These are phyloP conservation scores for Paramyrothecium roridum DNA, from an alignment of 2,329 filamentous ascomycete species.

Conservation along the genomic window DNA sequence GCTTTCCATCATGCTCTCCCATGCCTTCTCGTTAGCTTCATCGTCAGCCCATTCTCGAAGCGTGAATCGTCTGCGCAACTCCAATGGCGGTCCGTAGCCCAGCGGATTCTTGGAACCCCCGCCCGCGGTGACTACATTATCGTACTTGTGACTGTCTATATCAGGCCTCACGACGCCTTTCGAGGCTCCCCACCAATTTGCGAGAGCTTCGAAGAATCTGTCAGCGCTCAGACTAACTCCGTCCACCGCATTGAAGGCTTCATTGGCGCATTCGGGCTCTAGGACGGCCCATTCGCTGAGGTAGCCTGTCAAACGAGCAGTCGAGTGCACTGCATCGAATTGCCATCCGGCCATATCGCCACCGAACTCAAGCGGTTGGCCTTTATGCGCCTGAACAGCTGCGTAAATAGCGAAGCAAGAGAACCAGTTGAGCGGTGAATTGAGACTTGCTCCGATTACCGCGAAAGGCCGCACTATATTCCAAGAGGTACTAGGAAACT, in stretches of 20 bases:
- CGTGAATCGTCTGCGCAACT: too few species aligned
- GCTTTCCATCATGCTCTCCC: too few species aligned
- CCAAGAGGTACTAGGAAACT: neutral
- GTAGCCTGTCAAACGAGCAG: constrained; percentile 1
- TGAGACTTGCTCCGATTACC: neutral
- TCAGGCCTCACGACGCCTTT: too few species aligned
- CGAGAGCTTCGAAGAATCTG: too few species aligned
- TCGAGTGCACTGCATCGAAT: neutral
- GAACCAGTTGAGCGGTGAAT: neutral
- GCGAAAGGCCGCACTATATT: constrained; percentile 1
- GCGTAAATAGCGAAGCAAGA: neutral
- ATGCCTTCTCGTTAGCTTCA: too few species aligned
- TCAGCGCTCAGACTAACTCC: neutral
- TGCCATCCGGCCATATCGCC: constrained; percentile 1
- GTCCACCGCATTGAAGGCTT: constrained; percentile 4
- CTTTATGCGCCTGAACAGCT: neutral
- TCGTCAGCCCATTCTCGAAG: too few species aligned
- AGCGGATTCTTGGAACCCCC: too few species aligned
- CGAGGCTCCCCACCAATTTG: too few species aligned
- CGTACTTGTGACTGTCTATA: too few species aligned
- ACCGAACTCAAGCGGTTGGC: neutral
- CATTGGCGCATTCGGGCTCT: neutral
- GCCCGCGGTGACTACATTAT: neutral
- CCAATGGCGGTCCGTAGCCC: too few species aligned
- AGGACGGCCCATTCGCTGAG: constrained; percentile 5